Evolutionary conservation across 352 stramenopile genomes (phyloP).

Genomic region (Phytophthora capsici): DNA sequence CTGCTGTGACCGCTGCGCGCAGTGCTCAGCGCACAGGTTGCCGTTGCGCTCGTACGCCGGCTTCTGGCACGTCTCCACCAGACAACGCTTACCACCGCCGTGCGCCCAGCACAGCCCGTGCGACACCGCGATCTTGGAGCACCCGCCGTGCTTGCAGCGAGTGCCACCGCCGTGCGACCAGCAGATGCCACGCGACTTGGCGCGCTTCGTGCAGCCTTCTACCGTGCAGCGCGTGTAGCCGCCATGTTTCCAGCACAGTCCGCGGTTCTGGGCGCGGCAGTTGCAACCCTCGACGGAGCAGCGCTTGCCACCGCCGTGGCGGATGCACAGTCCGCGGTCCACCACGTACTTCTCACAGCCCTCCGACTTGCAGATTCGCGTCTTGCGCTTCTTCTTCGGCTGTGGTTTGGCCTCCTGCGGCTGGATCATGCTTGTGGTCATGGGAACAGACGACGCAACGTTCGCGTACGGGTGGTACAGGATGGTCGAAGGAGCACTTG

Average conservation of each 20-base stretch:
- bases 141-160: slow-evolving; percentile 54
- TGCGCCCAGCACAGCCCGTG: slow-evolving; percentile 61
- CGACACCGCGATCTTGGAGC: slow-evolving; percentile 65
- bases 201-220: slow-evolving; percentile 62
- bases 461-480: slow-evolving; percentile 39
- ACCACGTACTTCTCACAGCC: slow-evolving; percentile 68
- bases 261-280: slow-evolving; percentile 62
- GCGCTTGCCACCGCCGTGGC: slow-evolving; percentile 83
- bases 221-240: slow-evolving; percentile 62
- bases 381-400: slow-evolving; percentile 50
- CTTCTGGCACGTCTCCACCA: slow-evolving; percentile 49
- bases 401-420: slow-evolving; percentile 17
- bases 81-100: slow-evolving; percentile 49
- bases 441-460: slow-evolving; percentile 4
- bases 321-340: slow-evolving; percentile 73
- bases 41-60: slow-evolving; percentile 64
- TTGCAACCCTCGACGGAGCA: slow-evolving; percentile 66
- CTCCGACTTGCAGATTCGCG: slow-evolving; percentile 50
- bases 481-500: slow-evolving; percentile 16
- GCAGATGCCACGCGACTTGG: slow-evolving; percentile 83
- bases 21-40: slow-evolving; percentile 51
- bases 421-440: slow-evolving; percentile 18
- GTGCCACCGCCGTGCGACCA: slow-evolving; percentile 86
- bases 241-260: slow-evolving; percentile 47
- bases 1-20: slow-evolving; percentile 21